Percentiles rank a stretch among this genome's conserved stretches.
These are phyloP conservation scores for Closterium sp. DNA, from an alignment of 139 green algal species.

Conservation along the genomic window DNA sequence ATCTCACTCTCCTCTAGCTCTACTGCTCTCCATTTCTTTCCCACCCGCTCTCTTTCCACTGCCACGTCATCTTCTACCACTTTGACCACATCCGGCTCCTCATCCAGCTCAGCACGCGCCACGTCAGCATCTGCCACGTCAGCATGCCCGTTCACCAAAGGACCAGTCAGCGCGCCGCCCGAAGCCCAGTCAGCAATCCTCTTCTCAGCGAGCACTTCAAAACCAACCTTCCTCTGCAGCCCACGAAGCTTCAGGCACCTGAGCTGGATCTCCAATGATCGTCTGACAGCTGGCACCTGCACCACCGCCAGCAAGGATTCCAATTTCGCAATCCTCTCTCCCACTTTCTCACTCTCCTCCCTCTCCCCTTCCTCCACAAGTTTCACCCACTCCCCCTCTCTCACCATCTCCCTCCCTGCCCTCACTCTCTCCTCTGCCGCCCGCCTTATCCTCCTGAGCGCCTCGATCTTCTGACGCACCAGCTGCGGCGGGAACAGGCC, in stretches of 20 bases:
- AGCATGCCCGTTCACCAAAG: not conserved
- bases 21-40: not conserved
- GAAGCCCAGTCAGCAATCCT: slow-evolving; percentile 12
- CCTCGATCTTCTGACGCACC: not conserved
- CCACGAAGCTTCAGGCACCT: slow-evolving; percentile 49
- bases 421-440: not conserved
- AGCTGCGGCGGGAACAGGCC: not conserved
- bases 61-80: not conserved
- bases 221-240: slow-evolving; percentile 53
- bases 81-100: not conserved
- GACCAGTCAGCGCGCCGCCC: not conserved
- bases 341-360: not conserved
- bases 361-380: not conserved
- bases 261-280: not conserved
- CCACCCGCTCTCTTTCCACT: not conserved
- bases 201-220: slow-evolving; percentile 52
- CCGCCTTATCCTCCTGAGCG: not conserved
- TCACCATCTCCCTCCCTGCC: not conserved
- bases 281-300: not conserved
- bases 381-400: not conserved
- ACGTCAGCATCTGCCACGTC: not conserved
- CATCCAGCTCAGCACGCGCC: not conserved
- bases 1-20: not conserved
- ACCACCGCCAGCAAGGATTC: not conserved
- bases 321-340: not conserved